Conservation (phyloP, 257 asterid species). For the Avicennia marina region DNA sequence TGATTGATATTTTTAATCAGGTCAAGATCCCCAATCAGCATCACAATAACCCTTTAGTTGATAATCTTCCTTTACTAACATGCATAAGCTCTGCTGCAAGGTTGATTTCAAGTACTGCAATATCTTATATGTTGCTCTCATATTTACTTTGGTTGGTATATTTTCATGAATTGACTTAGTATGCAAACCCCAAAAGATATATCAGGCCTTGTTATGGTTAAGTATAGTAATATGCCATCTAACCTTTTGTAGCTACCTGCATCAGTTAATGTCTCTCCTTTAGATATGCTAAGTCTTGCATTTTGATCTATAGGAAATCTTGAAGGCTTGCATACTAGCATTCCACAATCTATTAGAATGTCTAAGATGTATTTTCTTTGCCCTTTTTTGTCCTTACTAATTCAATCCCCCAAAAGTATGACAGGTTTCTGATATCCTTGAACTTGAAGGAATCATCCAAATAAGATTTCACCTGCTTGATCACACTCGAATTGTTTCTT, state of each 20-base stretch:
- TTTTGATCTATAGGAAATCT: slow-evolving; percentile 1
- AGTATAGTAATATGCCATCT: neutral
- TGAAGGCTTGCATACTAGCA: neutral
- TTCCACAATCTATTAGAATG: neutral
- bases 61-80: neutral
- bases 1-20: too few relatives aligned
- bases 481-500: neutral
- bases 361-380: neutral
- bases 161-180: slow-evolving; percentile 4
- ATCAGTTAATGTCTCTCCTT: neutral
- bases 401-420: neutral
- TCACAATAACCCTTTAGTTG: neutral
- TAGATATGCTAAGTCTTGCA: neutral
- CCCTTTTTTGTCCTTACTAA: neutral
- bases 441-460: neutral
- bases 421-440: neutral
- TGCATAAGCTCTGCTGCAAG: neutral
- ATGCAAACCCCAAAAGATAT: neutral
- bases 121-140: neutral
- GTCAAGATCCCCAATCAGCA: neutral
- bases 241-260: neutral
- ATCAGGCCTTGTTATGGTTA: neutral
- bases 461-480: neutral
- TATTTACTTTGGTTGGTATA: neutral
- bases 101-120: neutral